Evolutionary conservation across 2,329 filamentous ascomycete genomes (phyloP).

Genomic region (Pseudogymnoascus sp.): DNA sequence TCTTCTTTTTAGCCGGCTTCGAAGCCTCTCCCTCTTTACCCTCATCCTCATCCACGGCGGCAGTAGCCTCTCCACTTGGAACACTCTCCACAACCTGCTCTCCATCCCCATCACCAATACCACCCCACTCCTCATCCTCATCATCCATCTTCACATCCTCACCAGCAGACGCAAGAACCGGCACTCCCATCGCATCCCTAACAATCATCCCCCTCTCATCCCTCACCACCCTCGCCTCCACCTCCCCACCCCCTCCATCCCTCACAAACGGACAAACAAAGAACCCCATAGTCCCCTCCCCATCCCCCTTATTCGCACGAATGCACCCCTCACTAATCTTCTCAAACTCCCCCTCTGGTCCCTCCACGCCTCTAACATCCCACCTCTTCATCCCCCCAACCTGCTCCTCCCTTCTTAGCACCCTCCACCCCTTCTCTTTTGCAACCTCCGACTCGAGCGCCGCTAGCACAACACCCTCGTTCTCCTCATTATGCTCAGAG

Average conservation of each 20-base stretch:
- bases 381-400: conserved; percentile 68
- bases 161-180: conserved; percentile 21
- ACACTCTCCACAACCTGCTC: conserved; percentile 8
- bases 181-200: conserved; percentile 33
- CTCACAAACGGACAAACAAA: conserved; percentile 84
- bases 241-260: conserved; percentile 11
- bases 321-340: conserved; percentile 61
- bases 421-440: conserved; percentile 60
- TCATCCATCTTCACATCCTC: conserved; percentile 14
- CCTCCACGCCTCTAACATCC: conserved; percentile 52
- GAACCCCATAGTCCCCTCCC: conserved; percentile 84
- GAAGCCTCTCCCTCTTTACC: background rate
- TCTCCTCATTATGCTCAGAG: conserved; percentile 78
- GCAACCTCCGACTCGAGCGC: conserved; percentile 63
- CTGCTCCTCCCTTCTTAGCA: conserved; percentile 65
- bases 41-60: background rate
- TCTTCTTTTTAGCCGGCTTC: background rate
- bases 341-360: background rate
- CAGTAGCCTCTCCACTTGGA: background rate
- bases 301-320: conserved; percentile 70
- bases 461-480: conserved; percentile 72
- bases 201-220: conserved; percentile 47
- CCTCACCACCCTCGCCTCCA: conserved; percentile 22
- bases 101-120: conserved; percentile 9
- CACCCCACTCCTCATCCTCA: conserved; percentile 14